These are phyloP conservation scores for Hansfordia pulvinata DNA, from an alignment of 2,329 filamentous ascomycete genomes.

Conservation along the genomic window DNA sequence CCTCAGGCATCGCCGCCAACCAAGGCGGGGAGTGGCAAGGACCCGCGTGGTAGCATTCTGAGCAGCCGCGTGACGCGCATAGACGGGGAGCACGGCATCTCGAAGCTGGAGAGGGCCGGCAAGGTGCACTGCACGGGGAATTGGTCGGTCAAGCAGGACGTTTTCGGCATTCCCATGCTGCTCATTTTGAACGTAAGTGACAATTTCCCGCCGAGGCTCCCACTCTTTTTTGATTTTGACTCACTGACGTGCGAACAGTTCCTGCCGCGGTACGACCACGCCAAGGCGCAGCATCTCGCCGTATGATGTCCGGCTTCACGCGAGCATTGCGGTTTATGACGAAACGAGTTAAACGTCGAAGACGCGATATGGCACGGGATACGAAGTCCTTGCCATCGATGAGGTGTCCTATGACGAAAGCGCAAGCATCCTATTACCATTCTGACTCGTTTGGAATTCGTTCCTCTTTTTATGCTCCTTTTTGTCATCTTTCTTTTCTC, in stretches of 20 bases:
- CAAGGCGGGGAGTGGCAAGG: constrained; percentile 30
- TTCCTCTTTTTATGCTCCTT: too few species aligned
- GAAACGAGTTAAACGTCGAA: too few species aligned
- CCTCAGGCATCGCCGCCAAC: constrained; percentile 16
- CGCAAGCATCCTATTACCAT: too few species aligned
- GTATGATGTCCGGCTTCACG: too few species aligned
- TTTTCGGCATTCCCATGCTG: constrained; percentile 97
- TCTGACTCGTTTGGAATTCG: too few species aligned
- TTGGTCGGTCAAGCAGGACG: constrained; percentile 93
- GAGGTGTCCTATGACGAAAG: too few species aligned
- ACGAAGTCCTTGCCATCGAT: too few species aligned
- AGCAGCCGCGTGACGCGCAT: constrained; percentile 49
- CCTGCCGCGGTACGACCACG: constrained; percentile 44
- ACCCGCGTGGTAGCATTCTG: constrained; percentile 32
- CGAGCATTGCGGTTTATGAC: too few species aligned
- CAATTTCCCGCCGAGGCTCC: too few species aligned
- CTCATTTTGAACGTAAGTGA: constrained; percentile 91
- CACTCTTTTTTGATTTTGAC: not conserved
- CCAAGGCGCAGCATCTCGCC: constrained; percentile 43
- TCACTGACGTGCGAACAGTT: constrained; percentile 27
- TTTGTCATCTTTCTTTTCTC: too few species aligned
- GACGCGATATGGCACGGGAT: too few species aligned
- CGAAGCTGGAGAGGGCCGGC: constrained; percentile 70
- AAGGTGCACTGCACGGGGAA: constrained; percentile 92
- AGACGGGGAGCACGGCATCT: constrained; percentile 66